Percentiles rank a stretch among this genome's conserved stretches.
Evolutionary conservation across 78 protist species (phyloP).

Genomic region (Cavenderia fasciculata): DNA sequence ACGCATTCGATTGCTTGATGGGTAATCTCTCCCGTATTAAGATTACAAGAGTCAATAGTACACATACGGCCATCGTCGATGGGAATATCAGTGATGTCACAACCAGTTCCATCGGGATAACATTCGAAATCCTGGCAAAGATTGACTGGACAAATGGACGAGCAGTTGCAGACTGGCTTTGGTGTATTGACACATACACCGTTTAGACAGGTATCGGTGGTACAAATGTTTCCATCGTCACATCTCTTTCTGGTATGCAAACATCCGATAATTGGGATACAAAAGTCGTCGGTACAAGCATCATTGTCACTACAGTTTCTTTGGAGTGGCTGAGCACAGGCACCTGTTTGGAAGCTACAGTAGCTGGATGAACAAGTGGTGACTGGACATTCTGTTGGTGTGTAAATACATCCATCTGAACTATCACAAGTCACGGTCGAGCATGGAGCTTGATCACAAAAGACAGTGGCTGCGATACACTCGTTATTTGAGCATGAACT

Average conservation of each 20-base stretch:
- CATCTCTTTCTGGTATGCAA: neutral
- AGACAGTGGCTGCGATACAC: too few relatives aligned
- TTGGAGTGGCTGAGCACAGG: too few relatives aligned
- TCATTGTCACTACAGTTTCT: constrained; percentile 16
- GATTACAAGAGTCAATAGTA: constrained; percentile 41
- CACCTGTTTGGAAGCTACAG: neutral
- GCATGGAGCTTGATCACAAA: too few relatives aligned
- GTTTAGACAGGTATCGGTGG: constrained; percentile 13
- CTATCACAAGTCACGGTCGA: neutral
- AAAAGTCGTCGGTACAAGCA: constrained; percentile 36
- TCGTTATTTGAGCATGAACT: too few relatives aligned
- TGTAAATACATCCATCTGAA: neutral
- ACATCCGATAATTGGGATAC: constrained; percentile 20
- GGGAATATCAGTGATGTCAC: neutral
- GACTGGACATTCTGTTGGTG: constrained; percentile 18
- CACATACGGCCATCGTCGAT: constrained; percentile 44
- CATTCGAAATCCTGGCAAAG: constrained; percentile 6
- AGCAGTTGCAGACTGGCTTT: neutral
- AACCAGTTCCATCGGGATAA: too few relatives aligned
- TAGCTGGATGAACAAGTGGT: neutral
- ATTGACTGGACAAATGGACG: too few relatives aligned
- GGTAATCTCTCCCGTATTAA: constrained; percentile 3
- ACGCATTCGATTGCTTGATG: neutral
- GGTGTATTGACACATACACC: constrained; percentile 40
- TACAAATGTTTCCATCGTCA: constrained; percentile 37